A percentile compares a stretch with the other conserved stretches of the same genome.
These are phyloP conservation scores for Amaranthus tricolor DNA, from an alignment of 179 eudicot genomes.

Conservation along the genomic window DNA sequence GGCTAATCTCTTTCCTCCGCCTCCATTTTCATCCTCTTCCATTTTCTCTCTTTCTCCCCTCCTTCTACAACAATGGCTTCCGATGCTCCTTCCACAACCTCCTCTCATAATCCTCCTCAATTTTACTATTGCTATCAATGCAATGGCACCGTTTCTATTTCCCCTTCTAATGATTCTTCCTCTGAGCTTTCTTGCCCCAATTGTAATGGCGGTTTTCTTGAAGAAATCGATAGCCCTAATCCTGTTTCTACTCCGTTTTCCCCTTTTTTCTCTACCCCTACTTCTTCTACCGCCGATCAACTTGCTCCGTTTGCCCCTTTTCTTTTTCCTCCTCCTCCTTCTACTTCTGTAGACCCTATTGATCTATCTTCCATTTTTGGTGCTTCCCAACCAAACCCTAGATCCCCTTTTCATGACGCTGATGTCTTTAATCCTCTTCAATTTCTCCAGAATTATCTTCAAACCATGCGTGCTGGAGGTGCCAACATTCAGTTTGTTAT, in stretches of 20 bases:
- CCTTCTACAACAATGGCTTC: slow-evolving; percentile 29
- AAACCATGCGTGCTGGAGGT: slow-evolving; percentile 46
- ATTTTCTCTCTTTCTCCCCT: neutral
- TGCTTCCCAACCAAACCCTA: neutral
- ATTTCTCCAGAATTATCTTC: slow-evolving; percentile 50
- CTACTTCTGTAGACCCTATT: slow-evolving; percentile 9
- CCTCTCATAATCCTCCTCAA: slow-evolving; percentile 18
- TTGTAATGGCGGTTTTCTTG: slow-evolving; percentile 64
- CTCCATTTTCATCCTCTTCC: neutral
- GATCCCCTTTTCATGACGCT: slow-evolving; percentile 25
- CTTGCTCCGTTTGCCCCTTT: slow-evolving; percentile 16
- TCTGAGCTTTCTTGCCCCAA: slow-evolving; percentile 50
- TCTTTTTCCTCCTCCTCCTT: slow-evolving; percentile 11
- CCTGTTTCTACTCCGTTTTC: slow-evolving; percentile 8
- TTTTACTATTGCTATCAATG: slow-evolving; percentile 67
- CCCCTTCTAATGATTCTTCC: slow-evolving; percentile 23
- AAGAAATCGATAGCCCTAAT: slow-evolving; percentile 47
- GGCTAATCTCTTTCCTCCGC: neutral
- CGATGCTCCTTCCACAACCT: slow-evolving; percentile 17
- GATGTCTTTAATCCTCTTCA: slow-evolving; percentile 52
- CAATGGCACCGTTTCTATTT: slow-evolving; percentile 46
- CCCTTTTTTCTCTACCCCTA: slow-evolving; percentile 12
- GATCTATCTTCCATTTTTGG: slow-evolving; percentile 28
- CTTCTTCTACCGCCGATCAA: slow-evolving; percentile 9
- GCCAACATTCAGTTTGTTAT: slow-evolving; percentile 62